These are phyloP conservation scores for Acanthamoeba triangularis DNA, from an alignment of 208 protist species.

Conservation along the genomic window DNA sequence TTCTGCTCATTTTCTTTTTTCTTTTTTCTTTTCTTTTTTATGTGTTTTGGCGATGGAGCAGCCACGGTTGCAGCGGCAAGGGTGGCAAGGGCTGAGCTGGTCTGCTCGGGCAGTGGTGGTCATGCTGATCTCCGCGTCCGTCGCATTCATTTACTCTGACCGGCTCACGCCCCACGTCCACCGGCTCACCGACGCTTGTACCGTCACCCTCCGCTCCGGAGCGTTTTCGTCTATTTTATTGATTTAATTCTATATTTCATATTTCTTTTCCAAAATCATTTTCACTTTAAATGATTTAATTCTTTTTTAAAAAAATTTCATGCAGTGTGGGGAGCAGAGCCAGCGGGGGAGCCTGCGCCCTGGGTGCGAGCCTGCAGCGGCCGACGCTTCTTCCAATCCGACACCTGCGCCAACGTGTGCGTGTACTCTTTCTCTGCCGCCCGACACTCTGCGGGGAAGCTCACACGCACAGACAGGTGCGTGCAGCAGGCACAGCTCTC, in stretches of 20 bases:
- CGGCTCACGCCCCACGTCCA: neutral
- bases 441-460: neutral
- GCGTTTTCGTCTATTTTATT: too few relatives aligned
- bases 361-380: neutral
- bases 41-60: too few relatives aligned
- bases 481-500: slow-evolving; percentile 41
- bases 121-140: neutral
- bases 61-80: too few relatives aligned
- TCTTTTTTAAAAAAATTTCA: neutral
- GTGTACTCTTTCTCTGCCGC: neutral
- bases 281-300: too few relatives aligned
- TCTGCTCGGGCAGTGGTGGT: neutral
- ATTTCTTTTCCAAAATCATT: neutral
- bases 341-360: neutral
- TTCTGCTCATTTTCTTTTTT: too few relatives aligned
- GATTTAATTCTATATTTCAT: too few relatives aligned
- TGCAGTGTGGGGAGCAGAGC: neutral
- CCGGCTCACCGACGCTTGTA: neutral
- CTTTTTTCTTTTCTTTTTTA: too few relatives aligned
- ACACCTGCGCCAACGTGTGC: neutral
- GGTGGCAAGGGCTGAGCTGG: neutral
- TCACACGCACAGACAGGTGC: neutral
- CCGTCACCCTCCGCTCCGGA: neutral
- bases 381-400: neutral
- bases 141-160: neutral